Base-by-base conservation (phyloP, 129 eudicot genomes). In the Flaveria linearis region DNA sequence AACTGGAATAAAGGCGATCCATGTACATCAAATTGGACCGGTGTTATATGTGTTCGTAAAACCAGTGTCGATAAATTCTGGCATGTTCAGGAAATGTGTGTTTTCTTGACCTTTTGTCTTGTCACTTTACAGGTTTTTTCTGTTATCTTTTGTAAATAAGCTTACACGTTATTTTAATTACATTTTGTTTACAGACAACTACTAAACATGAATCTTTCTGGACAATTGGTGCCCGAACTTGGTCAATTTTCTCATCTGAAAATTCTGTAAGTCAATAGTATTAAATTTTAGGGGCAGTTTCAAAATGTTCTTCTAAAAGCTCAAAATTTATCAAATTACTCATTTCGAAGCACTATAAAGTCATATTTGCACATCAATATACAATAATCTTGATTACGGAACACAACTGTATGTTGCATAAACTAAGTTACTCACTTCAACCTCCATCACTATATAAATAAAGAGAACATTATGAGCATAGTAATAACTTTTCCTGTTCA, bases 1-100 rank as follows among this genome's bases (percentile, higher is more conserved):
- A 85, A 78, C 51, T 93, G 98, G 98, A 82, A 81, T 56, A 86
- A 80, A 70, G 84, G 87, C 25, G 96, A 93, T 81, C 98, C 98
- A 10, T 93, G 98, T 58, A 74, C 81, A 23, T 77, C 90, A 23
- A 83, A 93, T 77, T 93, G 98, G 98, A 88, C 92, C 0, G 98
- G 98, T 64, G 84, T 93, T 33, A 58, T 85, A 25, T 93, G 98
- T 78, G 83, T 45, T 71, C 77, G 67, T 70, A 60, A 79, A 8
- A 12, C 33, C 58, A 69, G 55, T 4, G 73, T 63, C 28, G 89
- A 93, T 85, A 89, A 86, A 50, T 86, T 81, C 79, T 74, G 78
- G 76, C 89, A 90, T 71, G 88, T 93, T 65, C 85, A 71, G 68
- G 92, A 88, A 69, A 72, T 93, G 98, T 93, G 88, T 33, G 91